These are phyloP conservation scores for Citrus australasica DNA, from an alignment of 345 rosid species.

Conservation along the genomic window DNA sequence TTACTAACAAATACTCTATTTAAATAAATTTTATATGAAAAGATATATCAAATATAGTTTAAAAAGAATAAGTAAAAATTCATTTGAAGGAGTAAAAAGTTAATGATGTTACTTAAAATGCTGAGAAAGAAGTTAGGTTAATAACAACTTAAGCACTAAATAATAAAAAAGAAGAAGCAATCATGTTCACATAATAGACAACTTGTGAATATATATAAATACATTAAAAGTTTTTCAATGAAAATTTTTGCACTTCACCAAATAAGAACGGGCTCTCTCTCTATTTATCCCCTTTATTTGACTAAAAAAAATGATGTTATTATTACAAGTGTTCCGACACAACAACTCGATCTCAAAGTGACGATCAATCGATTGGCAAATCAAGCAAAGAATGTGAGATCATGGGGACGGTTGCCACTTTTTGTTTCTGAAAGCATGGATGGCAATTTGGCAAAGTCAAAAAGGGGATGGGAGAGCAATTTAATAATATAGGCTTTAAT, in stretches of 20 bases:
- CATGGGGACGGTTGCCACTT: background rate
- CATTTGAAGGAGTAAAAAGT: too few relatives aligned
- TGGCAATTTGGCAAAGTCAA: background rate
- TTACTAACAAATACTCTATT: too few relatives aligned
- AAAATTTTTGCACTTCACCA: too few relatives aligned
- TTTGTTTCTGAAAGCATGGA: too few relatives aligned
- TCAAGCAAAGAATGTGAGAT: background rate
- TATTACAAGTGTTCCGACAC: background rate
- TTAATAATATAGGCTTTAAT: background rate
- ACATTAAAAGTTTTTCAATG: too few relatives aligned
- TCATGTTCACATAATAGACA: constrained; percentile 9
- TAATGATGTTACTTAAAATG: too few relatives aligned
- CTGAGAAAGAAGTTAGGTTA: too few relatives aligned
- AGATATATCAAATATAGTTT: too few relatives aligned
- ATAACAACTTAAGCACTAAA: too few relatives aligned
- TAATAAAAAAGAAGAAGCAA: background rate
- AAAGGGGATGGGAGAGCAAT: background rate
- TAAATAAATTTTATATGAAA: too few relatives aligned
- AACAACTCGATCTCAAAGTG: background rate
- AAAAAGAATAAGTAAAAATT: too few relatives aligned
- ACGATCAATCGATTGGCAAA: background rate
- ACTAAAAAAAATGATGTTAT: background rate
- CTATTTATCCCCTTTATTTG: background rate
- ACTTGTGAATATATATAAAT: background rate
- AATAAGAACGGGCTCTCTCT: too few relatives aligned